Base-by-base conservation (phyloP, 192 early-diverging fungal genomes). In the Backusella liffmaniae region DNA sequence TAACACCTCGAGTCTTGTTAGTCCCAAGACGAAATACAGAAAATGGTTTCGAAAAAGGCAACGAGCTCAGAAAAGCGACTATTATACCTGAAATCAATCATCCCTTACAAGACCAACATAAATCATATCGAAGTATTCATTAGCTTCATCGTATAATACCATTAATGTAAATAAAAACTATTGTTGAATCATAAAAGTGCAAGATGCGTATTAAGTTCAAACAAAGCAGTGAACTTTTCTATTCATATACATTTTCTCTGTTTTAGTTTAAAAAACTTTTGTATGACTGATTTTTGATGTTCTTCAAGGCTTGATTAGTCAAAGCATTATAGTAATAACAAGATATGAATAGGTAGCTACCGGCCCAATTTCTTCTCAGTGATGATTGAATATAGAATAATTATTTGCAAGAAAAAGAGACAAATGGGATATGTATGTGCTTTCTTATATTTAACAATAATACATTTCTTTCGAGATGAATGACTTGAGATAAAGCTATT, bases 61-160 rank as follows among this genome's bases (percentile, higher is more conserved):
- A 6, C 39, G 44, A 70, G 36, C 39, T 70, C 36, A 70, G 68
- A 70, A 37, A 46, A 70, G 36, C 36, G 18, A 42, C 39, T 70
- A 39, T 41, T 15, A 70, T 70, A 70, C 68, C 21, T 39, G 6
- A 36, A 70, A 70, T 70, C 68, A 70, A 41, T 46, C 36, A 36
- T 70, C 36, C 68, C 68, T 70, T 70, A 70, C 68, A 36, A 36
- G 10, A 46, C 68, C 39, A 41, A 39, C 39, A 70, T 70, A 41
- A 36, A 70, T 41, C 68, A 70, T 70, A 70, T 70, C 41, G 68
- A 70, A 70, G 41, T 70, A 70, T 67, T 67, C 16, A 67, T 67
- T 35, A 67, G 15, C 10, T 67, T 35, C 29, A 67, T 67, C 66
- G 15, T 39, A 67, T 18, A 67, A 67, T 67, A 34, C 21, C 66